Percentiles rank a stretch among this genome's conserved stretches.
Conservation (phyloP, 2,329 filamentous ascomycete species). For the Penicillium vulpinum region DNA sequence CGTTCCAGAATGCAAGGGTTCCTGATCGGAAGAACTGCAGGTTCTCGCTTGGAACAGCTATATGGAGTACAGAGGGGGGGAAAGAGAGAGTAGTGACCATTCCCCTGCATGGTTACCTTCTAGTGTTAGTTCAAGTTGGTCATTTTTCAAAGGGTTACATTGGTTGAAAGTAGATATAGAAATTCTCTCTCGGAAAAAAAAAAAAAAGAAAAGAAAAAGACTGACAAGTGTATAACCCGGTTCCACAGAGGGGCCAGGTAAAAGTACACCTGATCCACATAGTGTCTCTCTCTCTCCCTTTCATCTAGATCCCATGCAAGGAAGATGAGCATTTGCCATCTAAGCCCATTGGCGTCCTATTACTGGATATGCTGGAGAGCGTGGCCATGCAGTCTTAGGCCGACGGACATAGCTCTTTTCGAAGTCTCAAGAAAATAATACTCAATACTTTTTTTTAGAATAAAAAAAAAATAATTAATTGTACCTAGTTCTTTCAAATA, state of each 20-base stretch:
- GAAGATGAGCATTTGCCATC: constrained; percentile 22
- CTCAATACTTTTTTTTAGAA: neutral
- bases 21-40: constrained; percentile 17
- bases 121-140: neutral
- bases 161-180: constrained; percentile 1
- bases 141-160: constrained; percentile 1
- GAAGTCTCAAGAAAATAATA: constrained; percentile 2
- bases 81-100: neutral
- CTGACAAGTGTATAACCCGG: constrained; percentile 17
- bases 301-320: constrained; percentile 29
- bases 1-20: constrained; percentile 22
- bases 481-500: constrained; percentile 19
- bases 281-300: constrained; percentile 18
- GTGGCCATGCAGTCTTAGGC: constrained; percentile 23
- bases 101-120: constrained; percentile 7
- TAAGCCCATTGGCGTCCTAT: constrained; percentile 8
- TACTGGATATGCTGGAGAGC: constrained; percentile 4
- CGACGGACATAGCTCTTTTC: constrained; percentile 21
- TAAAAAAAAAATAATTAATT: neutral
- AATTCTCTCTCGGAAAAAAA: neutral
- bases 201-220: neutral
- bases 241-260: constrained; percentile 23
- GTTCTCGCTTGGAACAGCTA: neutral
- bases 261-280: constrained; percentile 17
- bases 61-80: neutral